Percentiles rank a stretch among this genome's conserved stretches.
phyloP scores from a whole-genome alignment of 768 basidiomycete species.

The Rhizopogon vulgaris region DNA sequence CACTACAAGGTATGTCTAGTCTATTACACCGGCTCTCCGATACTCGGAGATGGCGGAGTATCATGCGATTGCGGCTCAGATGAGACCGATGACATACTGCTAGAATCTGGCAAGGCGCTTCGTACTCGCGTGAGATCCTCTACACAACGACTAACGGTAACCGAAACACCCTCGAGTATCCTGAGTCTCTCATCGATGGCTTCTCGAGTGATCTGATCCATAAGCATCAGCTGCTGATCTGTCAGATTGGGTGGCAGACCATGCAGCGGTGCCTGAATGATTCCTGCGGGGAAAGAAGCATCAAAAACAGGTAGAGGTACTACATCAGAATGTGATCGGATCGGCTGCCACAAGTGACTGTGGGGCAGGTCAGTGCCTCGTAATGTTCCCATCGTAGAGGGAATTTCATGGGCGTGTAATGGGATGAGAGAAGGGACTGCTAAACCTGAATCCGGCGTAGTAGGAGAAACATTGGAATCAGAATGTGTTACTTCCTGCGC shows the following conservation, averaged over 20 bases:
- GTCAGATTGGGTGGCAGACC: constrained; percentile 30
- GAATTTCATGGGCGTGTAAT: not conserved
- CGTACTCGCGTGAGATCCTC: constrained; percentile 74
- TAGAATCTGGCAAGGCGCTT: constrained; percentile 54
- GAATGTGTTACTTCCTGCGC: not conserved
- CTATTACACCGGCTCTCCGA: not conserved
- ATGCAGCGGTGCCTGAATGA: not conserved
- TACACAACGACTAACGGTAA: constrained; percentile 64
- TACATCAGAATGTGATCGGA: not conserved
- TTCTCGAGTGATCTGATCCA: constrained; percentile 68
- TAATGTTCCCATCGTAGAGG: not conserved
- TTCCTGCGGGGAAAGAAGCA: not conserved
- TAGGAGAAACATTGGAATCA: not conserved
- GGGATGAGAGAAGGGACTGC: not conserved
- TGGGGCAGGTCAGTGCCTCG: not conserved
- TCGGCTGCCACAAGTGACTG: not conserved
- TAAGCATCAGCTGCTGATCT: constrained; percentile 54
- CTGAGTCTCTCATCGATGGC: constrained; percentile 81
- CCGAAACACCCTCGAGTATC: constrained; percentile 73
- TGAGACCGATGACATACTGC: constrained; percentile 7
- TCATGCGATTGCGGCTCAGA: not conserved
- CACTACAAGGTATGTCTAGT: not conserved
- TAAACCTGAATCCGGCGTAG: not conserved
- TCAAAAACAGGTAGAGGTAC: too few relatives aligned
- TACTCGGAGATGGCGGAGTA: not conserved